A percentile compares a stretch with the other conserved stretches of the same genome.
phyloP scores from a whole-genome alignment of 495 filamentous ascomycete species.

The Penicillium diatomitis region DNA sequence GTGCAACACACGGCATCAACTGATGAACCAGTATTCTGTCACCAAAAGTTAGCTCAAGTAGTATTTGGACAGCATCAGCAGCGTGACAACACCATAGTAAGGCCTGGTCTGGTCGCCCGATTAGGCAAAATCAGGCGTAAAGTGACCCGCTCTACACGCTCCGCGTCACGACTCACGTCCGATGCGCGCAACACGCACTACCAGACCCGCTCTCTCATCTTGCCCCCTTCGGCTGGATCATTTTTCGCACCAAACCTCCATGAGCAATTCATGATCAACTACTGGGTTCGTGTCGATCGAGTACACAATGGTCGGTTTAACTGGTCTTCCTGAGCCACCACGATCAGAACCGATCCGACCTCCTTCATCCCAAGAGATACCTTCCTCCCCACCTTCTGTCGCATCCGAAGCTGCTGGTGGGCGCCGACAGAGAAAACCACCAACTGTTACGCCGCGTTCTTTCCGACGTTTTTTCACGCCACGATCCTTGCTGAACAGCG shows the following conservation, averaged over 20 bases:
- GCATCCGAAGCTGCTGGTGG: constrained; percentile 32
- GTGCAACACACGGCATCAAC: no score
- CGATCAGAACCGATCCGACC: constrained; percentile 36
- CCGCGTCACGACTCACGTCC: constrained; percentile 20
- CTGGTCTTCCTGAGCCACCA: constrained; percentile 30
- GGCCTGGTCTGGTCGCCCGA: constrained; percentile 2
- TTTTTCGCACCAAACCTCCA: constrained; percentile 10
- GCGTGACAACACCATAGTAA: background rate
- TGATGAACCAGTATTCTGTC: no score
- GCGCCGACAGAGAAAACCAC: constrained; percentile 38
- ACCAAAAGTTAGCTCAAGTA: no score
- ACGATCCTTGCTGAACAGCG: constrained; percentile 35
- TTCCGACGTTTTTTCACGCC: constrained; percentile 84
- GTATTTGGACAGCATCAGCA: no score
- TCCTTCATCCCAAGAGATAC: constrained; percentile 27
- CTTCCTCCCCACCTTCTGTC: constrained; percentile 40
- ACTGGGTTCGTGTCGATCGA: background rate
- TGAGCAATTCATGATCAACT: background rate
- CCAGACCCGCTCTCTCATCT: constrained; percentile 12
- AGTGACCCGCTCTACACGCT: constrained; percentile 11
- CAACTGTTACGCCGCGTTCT: constrained; percentile 60
- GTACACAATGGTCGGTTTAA: constrained; percentile 28
- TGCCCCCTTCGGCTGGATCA: constrained; percentile 17
- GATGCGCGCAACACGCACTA: constrained; percentile 13
- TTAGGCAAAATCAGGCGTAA: constrained; percentile 1